Evolutionary conservation across 2,329 filamentous ascomycete species (phyloP), one percentile per base, ranked within the genome.

Genomic region (Colletotrichum destructivum): DNA sequence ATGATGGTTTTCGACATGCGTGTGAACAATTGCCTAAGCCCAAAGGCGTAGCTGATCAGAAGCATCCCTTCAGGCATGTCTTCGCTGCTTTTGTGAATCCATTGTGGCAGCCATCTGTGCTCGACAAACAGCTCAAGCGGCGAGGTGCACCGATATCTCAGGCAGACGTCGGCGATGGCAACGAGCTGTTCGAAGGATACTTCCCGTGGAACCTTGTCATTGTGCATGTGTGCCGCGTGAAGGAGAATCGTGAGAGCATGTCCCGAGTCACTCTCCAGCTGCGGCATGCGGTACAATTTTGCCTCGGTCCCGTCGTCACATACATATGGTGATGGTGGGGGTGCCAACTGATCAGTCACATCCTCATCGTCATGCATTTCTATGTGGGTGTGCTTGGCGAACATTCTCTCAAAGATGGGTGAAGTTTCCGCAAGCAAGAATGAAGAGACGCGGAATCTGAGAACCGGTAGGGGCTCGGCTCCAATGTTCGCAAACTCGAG

Each of bases 31-130:
- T 83, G 78, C 12, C 85, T 79, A 18, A 84, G 75, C 4, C 87
- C 87, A 76, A 89, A 89, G 0, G 84, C 85, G 73, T 87, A 89
- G 74, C 84, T 86, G 57, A 89, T 87, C 18, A 88, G 78, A 61
- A 89, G 75, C 1, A 88, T 81, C 0, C 84, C 87, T 52, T 86
- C 85, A 0, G 85, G 82, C 81, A 86, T 85, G 52, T 84, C 82
- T n/a, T 87, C 84, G 1, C 81, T 82, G 2, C 83, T 83, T 66
- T 81, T 81, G 72, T 86, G 83, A 75, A 86, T 81, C 87, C 87
- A 89, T 54, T 85, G 82, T 1, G 86, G 86, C 21, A 89, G 74
- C 87, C 87, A 89, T 47, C 80, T 75, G 71, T 87, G 84, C 72
- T 88, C 86, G 5, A 89, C 87, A 9, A 84, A 75, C 6, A 85